Evolutionary conservation across 176 grass and related monocot genomes (phyloP).

Genomic region (maize (Zea mays)): Zm-B73-REFERENCE-NAM-5.0 NC_050097.1:19547001-19547500

Average conservation of each 20-base stretch:
- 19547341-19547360: constrained; percentile 69
- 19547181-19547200: constrained; percentile 73
- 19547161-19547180: constrained; percentile 75
- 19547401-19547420: constrained; percentile 67
- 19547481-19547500: constrained; percentile 42
- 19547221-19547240: constrained; percentile 59
- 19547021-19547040: constrained; percentile 73
- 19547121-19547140: constrained; percentile 95
- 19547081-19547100: constrained; percentile 81
- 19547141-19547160: constrained; percentile 93
- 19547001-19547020: constrained; percentile 63
- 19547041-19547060: constrained; percentile 98
- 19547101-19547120: constrained; percentile 83
- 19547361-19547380: constrained; percentile 79
- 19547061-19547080: constrained; percentile 80
- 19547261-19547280: constrained; percentile 33
- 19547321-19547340: constrained; percentile 65
- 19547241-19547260: constrained; percentile 46
- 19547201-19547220: constrained; percentile 64
- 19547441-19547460: constrained; percentile 55
- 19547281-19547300: constrained; percentile 37
- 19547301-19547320: constrained; percentile 57
- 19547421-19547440: constrained; percentile 60
- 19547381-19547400: constrained; percentile 73
- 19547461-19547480: constrained; percentile 60